Evolutionary conservation across 2,329 filamentous ascomycete genomes (phyloP).

Genomic region (Simplicillium sp.): DNA sequence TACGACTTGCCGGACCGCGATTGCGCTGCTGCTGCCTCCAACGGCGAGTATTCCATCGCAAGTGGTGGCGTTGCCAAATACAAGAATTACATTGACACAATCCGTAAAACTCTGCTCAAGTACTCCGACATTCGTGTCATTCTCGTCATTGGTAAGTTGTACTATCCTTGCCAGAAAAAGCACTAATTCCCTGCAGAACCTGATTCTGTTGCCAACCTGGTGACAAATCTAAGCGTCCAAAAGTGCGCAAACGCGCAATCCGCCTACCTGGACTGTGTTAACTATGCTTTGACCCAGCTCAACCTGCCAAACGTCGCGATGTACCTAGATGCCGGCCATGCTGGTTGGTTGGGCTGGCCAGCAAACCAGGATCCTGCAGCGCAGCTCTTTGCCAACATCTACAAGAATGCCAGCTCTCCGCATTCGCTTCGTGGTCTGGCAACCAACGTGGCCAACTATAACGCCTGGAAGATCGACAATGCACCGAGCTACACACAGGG

Average conservation of each 20-base stretch:
- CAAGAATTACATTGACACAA: conserved; percentile 44
- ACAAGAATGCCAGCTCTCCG: conserved; percentile 39
- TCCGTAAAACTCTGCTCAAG: conserved; percentile 28
- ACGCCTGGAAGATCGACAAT: conserved; percentile 31
- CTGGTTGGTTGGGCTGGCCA: conserved; percentile 49
- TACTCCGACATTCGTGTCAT: conserved; percentile 33
- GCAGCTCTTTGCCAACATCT: conserved; percentile 34
- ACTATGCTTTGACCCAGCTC: conserved; percentile 26
- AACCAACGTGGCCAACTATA: conserved; percentile 53
- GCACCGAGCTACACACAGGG: conserved; percentile 35
- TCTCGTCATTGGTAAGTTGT: conserved; percentile 14
- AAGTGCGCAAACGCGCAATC: conserved; percentile 39
- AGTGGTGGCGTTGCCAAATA: conserved; percentile 43
- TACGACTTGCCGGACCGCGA: conserved; percentile 51
- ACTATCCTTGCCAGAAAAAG: conserved; percentile 9
- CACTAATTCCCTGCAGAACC: conserved; percentile 33
- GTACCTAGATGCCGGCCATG: conserved; percentile 50
- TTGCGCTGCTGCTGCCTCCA: conserved; percentile 46
- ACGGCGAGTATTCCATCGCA: conserved; percentile 43
- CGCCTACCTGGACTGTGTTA: conserved; percentile 30
- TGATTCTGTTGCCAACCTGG: conserved; percentile 48
- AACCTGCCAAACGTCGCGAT: conserved; percentile 47
- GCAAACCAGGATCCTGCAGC: conserved; percentile 42
- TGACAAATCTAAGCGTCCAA: conserved; percentile 42
- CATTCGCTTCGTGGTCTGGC: conserved; percentile 41